Conservation (phyloP, 1,284 basidiomycete species). For the Microbotryum saponariae region DNA sequence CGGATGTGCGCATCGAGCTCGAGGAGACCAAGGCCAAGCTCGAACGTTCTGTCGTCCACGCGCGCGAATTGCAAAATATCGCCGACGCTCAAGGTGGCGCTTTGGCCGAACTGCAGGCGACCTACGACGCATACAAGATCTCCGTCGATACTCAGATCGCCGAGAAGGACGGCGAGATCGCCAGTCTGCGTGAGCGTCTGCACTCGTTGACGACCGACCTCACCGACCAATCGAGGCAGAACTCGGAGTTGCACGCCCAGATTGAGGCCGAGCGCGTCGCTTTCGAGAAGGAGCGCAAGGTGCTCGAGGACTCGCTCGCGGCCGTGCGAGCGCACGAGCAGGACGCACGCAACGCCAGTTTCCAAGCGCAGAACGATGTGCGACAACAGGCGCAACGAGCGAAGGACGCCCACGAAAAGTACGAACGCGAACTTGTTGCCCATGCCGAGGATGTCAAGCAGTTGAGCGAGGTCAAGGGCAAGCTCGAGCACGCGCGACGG, state of each 20-base stretch:
- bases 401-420: constrained; percentile 73
- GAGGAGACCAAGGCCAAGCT: constrained; percentile 69
- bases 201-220: constrained; percentile 54
- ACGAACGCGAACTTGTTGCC: constrained; percentile 67
- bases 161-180: constrained; percentile 60
- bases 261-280: constrained; percentile 53
- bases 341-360: constrained; percentile 56
- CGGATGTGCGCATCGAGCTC: constrained; percentile 64
- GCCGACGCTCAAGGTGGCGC: constrained; percentile 72
- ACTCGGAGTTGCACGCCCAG: constrained; percentile 55
- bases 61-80: constrained; percentile 75
- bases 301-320: constrained; percentile 50
- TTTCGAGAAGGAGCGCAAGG: constrained; percentile 70
- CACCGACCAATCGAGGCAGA: constrained; percentile 48
- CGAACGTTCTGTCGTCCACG: constrained; percentile 58
- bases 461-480: constrained; percentile 57
- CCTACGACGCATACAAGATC: constrained; percentile 68
- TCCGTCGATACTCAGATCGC: constrained; percentile 59
- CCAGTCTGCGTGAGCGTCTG: constrained; percentile 57
- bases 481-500: constrained; percentile 45
- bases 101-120: constrained; percentile 58
- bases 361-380: constrained; percentile 56
- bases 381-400: constrained; percentile 59
- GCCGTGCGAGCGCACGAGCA: constrained; percentile 53
- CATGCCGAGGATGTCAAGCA: constrained; percentile 74